Conservation (phyloP, 129 eudicot species). For the Scalesia atractyloides region DNA sequence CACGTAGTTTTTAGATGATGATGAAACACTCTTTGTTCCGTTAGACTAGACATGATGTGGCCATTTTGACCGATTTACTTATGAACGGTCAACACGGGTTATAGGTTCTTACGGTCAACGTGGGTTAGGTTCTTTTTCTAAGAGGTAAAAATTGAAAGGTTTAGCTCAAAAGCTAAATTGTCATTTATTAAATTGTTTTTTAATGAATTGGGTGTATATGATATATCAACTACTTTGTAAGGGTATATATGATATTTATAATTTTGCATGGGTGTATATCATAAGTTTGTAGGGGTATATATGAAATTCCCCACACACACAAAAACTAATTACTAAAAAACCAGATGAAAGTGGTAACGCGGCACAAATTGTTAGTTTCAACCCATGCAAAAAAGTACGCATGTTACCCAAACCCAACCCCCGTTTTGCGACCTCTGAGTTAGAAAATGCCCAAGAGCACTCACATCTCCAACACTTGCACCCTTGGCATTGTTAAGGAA, state of each 20-base stretch:
- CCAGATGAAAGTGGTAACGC: not conserved
- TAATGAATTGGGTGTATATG: too few species aligned
- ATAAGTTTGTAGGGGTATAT: too few species aligned
- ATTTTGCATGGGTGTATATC: too few species aligned
- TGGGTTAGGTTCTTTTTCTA: too few species aligned
- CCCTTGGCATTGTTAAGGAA: slow-evolving; percentile 98
- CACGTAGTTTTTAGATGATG: not conserved
- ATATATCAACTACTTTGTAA: too few species aligned
- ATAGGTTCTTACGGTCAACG: not conserved
- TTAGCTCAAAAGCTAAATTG: too few species aligned
- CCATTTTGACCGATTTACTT: not conserved
- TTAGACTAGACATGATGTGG: not conserved
- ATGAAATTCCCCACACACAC: too few species aligned
- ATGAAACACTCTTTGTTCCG: not conserved
- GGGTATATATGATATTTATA: too few species aligned
- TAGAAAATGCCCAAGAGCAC: slow-evolving; percentile 29
- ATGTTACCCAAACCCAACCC: not conserved
- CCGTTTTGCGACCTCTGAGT: not conserved
- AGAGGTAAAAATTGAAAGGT: too few species aligned
- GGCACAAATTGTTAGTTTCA: not conserved
- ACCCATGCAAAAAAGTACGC: not conserved
- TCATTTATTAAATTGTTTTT: too few species aligned
- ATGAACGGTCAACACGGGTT: not conserved
- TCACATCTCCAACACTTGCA: slow-evolving; percentile 92
- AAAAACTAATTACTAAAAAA: not conserved